Evolutionary conservation across 352 stramenopile genomes (phyloP), one percentile per base, ranked within the genome.

Genomic region (Elongisporangium anandrum): DNA sequence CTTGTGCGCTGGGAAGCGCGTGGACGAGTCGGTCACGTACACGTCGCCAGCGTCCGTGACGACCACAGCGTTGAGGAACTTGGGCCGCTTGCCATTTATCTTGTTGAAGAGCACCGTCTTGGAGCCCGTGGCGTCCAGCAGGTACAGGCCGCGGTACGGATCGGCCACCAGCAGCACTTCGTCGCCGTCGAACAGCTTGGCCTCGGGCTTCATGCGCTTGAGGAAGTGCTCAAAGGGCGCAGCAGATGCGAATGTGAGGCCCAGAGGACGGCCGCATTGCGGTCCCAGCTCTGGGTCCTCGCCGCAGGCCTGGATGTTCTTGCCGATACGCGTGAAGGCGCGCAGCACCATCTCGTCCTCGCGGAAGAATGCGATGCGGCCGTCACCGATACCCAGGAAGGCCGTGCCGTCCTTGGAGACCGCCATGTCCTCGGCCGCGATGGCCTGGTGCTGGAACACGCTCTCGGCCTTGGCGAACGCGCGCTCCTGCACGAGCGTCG

Each of bases 91-190:
- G 20, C 77, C 68, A 20, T 65, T 62, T 2, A 80, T 73, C 34
- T 68, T 63, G 66, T 72, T 75, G 41, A 89, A 89, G 10, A 89
- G 64, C 60, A 81, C 51, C 23, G 70, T 84, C 58, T 71, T 75
- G 23, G 75, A 69, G 47, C 79, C 79, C 19, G 61, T 67, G 26
- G 73, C 79, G 34, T 89, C 79, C 47, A 89, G 74, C 15, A 89
- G 61, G 21, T 79, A 52, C 52, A 89, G 60, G 12, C 79, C 79
- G 24, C 81, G 81, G 68, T 85, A 86, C 0, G 79, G 75, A 29
- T 89, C 79, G 9, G 77, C 79, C 10, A 87, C 73, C 0, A 89
- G 65, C 56, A 89, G 61, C 68, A 89, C 75, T 21, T 82, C 68
- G 41, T 85, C 70, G 2, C 56, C 64, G 6, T 65, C 22, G 45